A percentile compares a stretch with the other conserved stretches of the same genome.
Evolutionary conservation across 768 basidiomycete species (phyloP).

Genomic region (Strobilomyces confusus): DNA sequence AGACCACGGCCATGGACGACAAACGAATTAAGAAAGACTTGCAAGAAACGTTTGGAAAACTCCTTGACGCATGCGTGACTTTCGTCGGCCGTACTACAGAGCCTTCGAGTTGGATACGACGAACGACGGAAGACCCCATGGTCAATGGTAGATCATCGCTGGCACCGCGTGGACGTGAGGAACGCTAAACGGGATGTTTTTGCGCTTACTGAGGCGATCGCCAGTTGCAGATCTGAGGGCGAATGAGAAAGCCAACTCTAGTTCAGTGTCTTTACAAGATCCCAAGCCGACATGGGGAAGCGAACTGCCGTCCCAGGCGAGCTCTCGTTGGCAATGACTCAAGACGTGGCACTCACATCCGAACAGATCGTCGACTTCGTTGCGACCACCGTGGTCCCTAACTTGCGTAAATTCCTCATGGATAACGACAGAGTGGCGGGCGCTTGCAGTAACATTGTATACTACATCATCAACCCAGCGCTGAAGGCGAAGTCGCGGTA

Average conservation of each 20-base stretch:
- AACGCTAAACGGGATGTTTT: not conserved
- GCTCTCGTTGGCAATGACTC: constrained; percentile 14
- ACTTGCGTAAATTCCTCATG: constrained; percentile 70
- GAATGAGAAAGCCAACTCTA: constrained; percentile 60
- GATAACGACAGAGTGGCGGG: constrained; percentile 80
- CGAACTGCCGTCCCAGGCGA: constrained; percentile 29
- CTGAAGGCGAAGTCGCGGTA: constrained; percentile 77
- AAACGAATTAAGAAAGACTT: constrained; percentile 82
- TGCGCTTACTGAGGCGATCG: not conserved
- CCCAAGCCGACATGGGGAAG: constrained; percentile 25
- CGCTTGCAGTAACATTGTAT: constrained; percentile 79
- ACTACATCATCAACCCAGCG: constrained; percentile 78
- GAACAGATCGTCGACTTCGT: constrained; percentile 71
- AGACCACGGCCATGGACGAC: constrained; percentile 91
- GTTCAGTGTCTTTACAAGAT: constrained; percentile 38
- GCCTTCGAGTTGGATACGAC: constrained; percentile 75
- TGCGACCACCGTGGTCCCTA: constrained; percentile 64
- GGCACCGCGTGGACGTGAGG: constrained; percentile 48
- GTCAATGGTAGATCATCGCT: constrained; percentile 75
- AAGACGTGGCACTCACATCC: constrained; percentile 3
- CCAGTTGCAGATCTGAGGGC: constrained; percentile 38
- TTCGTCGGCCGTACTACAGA: constrained; percentile 73
- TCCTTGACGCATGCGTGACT: constrained; percentile 74
- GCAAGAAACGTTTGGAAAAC: constrained; percentile 85
- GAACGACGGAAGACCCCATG: constrained; percentile 59